Evolutionary conservation across 192 early-diverging fungal genomes (phyloP).

Genomic region (Linnemannia schmuckeri): DNA sequence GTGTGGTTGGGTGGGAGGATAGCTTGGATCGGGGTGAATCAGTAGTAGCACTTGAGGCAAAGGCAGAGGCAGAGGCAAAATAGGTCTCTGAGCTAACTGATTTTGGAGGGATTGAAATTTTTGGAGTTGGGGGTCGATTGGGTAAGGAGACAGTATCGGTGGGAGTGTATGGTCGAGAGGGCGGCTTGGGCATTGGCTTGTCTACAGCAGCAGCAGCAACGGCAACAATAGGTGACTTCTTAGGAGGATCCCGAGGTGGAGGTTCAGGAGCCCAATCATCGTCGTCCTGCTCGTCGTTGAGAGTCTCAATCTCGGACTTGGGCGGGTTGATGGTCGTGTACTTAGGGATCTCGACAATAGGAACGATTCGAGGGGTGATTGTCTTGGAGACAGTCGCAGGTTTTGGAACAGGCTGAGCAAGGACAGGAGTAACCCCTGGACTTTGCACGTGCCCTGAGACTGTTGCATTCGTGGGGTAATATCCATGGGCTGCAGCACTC

Average conservation of each 20-base stretch:
- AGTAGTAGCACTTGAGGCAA: background rate
- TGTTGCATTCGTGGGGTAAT: constrained; percentile 3
- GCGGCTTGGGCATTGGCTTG: background rate
- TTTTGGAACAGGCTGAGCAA: background rate
- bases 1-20: background rate
- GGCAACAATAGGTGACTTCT: background rate
- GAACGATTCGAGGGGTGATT: constrained; percentile 46
- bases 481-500: constrained; percentile 44
- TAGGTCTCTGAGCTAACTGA: background rate
- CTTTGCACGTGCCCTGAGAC: background rate
- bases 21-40: constrained; percentile 9
- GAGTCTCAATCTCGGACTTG: constrained; percentile 20
- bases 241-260: constrained; percentile 34
- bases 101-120: constrained; percentile 2
- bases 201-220: background rate
- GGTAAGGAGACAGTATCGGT: background rate
- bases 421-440: background rate
- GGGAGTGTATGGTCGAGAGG: background rate
- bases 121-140: background rate
- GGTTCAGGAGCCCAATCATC: constrained; percentile 35
- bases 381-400: constrained; percentile 22
- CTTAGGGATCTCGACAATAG: constrained; percentile 42
- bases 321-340: constrained; percentile 39
- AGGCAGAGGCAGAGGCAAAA: background rate
- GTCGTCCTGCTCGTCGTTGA: constrained; percentile 23